Base-by-base conservation (phyloP, 73 alveolate genomes). In the Uronychia binucleata region DNA sequence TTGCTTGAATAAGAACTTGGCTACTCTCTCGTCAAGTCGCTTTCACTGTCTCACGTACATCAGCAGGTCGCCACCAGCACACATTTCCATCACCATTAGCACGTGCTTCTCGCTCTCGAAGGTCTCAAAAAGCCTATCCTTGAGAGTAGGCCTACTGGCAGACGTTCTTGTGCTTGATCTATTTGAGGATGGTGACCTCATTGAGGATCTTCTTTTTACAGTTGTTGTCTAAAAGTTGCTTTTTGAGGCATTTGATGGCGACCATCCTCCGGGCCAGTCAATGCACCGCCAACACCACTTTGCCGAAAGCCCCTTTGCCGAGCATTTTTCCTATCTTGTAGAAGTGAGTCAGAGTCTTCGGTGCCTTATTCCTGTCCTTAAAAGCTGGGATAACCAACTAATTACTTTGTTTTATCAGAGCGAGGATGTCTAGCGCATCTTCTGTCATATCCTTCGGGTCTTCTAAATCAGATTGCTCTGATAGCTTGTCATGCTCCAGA, bases 1-100 rank as follows among this genome's bases (percentile, higher is more conserved):
- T 74, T 82, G 74, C 0, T 33, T 82, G 82, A 82, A 82, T 27
- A 74, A 19, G 67, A 46, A 46, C 19, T 46, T 46, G 67, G 67
- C 19, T 11, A 19, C 19, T 46, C 19, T 5, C 67, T 46, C 67
- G 67, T 46, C 67, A 11, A 46, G 19, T 19, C 19, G 5, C 67
- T 46, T 46, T 19, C 67, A 11, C 67, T 46, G 19, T 46, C 67
- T 46, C 19, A 46, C 67, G 19, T 46, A 46, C 67, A 46, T 11
- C 67, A 46, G 67, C 5, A 46, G 5, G 19, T 46, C 67, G 5
- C 67, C 67, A 46, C 67, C 67, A 46, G 67, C 67, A 46, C 67
- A 46, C 67, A 46, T 46, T 46, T 46, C 67, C 67, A 46, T 46
- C 19, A 46, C 67, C 67, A 46, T 46, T 19, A 46, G 67, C 67